Evolutionary conservation across 2,329 filamentous ascomycete genomes (phyloP), one percentile per base, ranked within the genome.

Genomic region (Penicillium sp.): DNA sequence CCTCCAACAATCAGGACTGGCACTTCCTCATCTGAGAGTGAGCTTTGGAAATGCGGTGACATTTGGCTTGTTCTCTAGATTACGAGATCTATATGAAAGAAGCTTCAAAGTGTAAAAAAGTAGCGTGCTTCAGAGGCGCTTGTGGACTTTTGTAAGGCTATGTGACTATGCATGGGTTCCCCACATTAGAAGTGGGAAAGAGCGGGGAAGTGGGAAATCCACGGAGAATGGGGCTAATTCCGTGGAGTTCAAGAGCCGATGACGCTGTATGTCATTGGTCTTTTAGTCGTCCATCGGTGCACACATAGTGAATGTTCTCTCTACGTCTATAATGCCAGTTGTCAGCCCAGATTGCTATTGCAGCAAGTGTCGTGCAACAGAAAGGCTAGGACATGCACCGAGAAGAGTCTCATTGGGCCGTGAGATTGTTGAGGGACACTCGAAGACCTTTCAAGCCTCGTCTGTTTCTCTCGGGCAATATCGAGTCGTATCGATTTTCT

Each of bases 1-100:
- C 73, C 74, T 22, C 73, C 72, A 33, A 74, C 61, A 35, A 76
- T 72, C 10, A 77, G 50, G 35, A 63, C 46, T 24, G 64, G 61
- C 21, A 44, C 51, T 16, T 57, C 55, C 35, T 56, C 54, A 14
- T 35, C 29, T 22, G 22, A 37, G 19, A 24, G 24, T 35, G 44
- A 22, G 26, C 7, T 27, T n/a, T 56, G 49, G 19, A 52, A 31
- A 6, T 46, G 26, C 1, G 49, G 54, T 19, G 54, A 48, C 54
- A 56, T 56, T 13, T 14, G 39, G n/a, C 19, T 13, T 42, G 2
- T 42, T 19, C 5, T 22, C 37, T 42, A 22, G 4, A 37, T n/a
- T 19, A 9, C 3, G 3, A 9, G 7, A 33, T 33, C 31, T 33
- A 16, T 7, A 33, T 5, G 13, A 31, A 31, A 11, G 35, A 37